Conservation (phyloP, 2,329 filamentous ascomycete genomes). For the Cercospora zeae-maydis region DNA sequence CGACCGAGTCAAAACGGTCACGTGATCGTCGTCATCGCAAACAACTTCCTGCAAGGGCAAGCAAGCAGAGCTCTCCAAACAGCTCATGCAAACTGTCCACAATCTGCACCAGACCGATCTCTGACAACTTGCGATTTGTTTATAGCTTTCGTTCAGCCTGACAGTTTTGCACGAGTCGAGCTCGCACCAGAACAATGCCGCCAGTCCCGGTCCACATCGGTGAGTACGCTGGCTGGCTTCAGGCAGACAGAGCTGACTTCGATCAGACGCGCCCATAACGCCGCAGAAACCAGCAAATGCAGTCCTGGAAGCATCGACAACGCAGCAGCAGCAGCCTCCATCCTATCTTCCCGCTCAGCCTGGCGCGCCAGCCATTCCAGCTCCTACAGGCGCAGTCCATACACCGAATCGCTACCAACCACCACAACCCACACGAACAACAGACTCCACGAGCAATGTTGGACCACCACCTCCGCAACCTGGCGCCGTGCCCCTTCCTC, state of each 20-base stretch:
- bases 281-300: slow-evolving; percentile 36
- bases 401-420: slow-evolving; percentile 25
- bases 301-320: slow-evolving; percentile 27
- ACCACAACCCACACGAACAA: slow-evolving; percentile 27
- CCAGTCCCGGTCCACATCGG: slow-evolving; percentile 46
- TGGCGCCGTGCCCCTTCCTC: slow-evolving; percentile 40
- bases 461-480: slow-evolving; percentile 43
- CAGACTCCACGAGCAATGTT: slow-evolving; percentile 25
- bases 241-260: background rate
- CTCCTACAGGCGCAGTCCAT: slow-evolving; percentile 34
- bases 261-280: slow-evolving; percentile 42
- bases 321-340: slow-evolving; percentile 20
- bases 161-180: background rate
- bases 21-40: background rate
- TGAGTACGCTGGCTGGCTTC: background rate
- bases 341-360: slow-evolving; percentile 34
- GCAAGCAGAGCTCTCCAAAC: background rate
- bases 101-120: slow-evolving; percentile 7
- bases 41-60: slow-evolving; percentile 1
- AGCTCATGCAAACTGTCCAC: slow-evolving; percentile 4
- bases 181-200: slow-evolving; percentile 41
- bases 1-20: background rate
- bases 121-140: background rate
- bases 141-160: background rate
- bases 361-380: slow-evolving; percentile 31